phyloP scores from a whole-genome alignment of 1,284 basidiomycete genomes.

The Trametes pubescens region DNA sequence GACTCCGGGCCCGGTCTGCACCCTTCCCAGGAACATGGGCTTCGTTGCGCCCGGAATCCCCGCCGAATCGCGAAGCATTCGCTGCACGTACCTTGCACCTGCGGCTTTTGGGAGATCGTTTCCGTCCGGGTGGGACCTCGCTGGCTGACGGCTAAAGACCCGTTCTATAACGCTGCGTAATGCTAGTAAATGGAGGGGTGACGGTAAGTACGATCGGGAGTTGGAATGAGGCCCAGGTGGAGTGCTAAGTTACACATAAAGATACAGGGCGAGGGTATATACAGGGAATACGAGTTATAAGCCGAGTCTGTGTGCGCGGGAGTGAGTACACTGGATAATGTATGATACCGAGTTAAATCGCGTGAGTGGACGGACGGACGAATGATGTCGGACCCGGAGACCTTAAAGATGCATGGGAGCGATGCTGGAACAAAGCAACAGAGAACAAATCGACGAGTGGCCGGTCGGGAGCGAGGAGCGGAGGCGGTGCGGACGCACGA shows the following conservation, averaged over 20 bases:
- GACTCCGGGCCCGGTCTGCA: constrained; percentile 8
- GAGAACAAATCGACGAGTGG: neutral
- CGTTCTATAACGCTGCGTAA: neutral
- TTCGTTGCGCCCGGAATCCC: neutral
- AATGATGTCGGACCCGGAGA: neutral
- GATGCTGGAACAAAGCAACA: neutral
- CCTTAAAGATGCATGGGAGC: neutral
- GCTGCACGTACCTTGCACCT: neutral
- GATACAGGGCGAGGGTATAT: constrained; percentile 19
- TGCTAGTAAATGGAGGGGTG: neutral
- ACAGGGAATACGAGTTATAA: neutral
- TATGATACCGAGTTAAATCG: neutral
- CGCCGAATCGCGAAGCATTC: neutral
- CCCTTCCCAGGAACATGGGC: neutral
- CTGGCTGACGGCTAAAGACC: too few species aligned
- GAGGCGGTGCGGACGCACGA: neutral
- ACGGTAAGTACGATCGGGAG: neutral
- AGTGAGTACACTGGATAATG: neutral
- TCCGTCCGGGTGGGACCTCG: neutral
- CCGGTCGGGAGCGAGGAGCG: neutral
- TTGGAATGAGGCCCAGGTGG: neutral
- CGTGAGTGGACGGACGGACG: neutral
- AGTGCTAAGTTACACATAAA: constrained; percentile 14
- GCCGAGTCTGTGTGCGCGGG: neutral
- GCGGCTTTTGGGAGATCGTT: neutral